Base-by-base conservation (phyloP, 2,329 filamentous ascomycete genomes). In the Lecanicillium sp. region DNA sequence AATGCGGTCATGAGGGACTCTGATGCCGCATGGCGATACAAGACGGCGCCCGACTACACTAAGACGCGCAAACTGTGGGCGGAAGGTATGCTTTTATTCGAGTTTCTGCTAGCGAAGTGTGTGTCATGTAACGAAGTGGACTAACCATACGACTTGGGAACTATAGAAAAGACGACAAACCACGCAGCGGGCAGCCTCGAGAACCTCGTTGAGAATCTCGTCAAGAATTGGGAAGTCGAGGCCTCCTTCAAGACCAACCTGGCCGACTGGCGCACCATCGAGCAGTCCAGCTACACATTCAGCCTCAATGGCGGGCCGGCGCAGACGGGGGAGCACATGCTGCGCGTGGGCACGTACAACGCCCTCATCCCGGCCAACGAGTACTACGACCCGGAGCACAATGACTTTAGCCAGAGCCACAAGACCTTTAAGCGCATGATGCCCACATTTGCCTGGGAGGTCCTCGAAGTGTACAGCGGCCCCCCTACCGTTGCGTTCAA, bases 381-480 rank as follows among this genome's bases (percentile, higher is more conserved):
- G 53, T 83, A 72, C 62, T 84, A 84, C 58, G 73, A 72, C 46
- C 75, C 79, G 0, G 65, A 65, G 36, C 67, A 75, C 42, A 77
- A 70, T 3, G 76, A 79, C 55, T 83, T 84, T 49, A 68, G 70
- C 2, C 68, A 65, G 4, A 81, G 74, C 51, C 79, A 84, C 64
- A 82, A 83, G 65, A 77, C 76, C 0, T 84, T 84, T 57, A 83
- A 83, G 62, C 65, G 77, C 38, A 83, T 83, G 78, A 84, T 84
- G 79, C 79, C 79, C 0, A 77, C 71, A 0, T 84, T 84, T 56
- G 79, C 79, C 0, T 84, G 79, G 78, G 80, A 84, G 58, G 78
- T 84, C 2, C 54, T 81, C 13, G 79, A 83, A 54, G 77, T 84
- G 3, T 83, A 81, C 52, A 74, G 72, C 44, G 79, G 76, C 0